A percentile compares a stretch with the other conserved stretches of the same genome.
Conservation (phyloP, 257 asterid genomes). For the Anisodus acutangulus region DNA sequence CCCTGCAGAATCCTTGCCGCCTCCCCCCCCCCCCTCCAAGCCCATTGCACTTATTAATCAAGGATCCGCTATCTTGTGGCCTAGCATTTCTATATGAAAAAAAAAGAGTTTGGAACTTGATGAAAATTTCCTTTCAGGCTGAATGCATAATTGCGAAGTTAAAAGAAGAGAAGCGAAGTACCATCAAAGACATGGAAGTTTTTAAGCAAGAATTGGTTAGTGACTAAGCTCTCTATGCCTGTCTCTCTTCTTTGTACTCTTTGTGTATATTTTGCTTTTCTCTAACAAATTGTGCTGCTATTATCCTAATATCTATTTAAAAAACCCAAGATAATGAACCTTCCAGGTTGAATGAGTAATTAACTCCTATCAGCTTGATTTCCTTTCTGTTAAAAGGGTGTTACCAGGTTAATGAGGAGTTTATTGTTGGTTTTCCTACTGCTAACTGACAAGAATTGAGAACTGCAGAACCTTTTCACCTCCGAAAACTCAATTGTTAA, state of each 20-base stretch:
- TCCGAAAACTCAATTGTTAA: neutral
- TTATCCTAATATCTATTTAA: neutral
- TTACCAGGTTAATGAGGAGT: constrained; percentile 16
- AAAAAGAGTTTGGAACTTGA: constrained; percentile 23
- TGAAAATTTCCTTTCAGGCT: constrained; percentile 43
- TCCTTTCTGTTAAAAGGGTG: neutral
- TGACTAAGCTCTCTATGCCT: neutral
- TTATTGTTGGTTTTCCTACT: constrained; percentile 1
- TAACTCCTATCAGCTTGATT: neutral
- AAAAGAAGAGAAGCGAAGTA: constrained; percentile 42
- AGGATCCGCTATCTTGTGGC: neutral
- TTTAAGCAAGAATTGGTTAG: constrained; percentile 51
- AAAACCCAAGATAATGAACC: neutral
- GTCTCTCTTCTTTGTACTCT: neutral
- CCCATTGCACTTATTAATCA: neutral
- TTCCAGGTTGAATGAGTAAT: neutral
- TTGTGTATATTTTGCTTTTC: neutral
- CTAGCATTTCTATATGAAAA: neutral
- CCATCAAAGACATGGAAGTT: constrained; percentile 41
- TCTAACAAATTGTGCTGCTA: neutral
- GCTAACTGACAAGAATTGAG: constrained; percentile 10
- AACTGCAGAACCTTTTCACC: constrained; percentile 10
- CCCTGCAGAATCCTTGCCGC: neutral
- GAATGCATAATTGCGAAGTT: constrained; percentile 44
- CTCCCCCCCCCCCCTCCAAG: neutral